A percentile compares a stretch with the other conserved stretches of the same genome.
Conservation (phyloP, 2,329 filamentous ascomycete genomes). For the Cladosporium sp. region DNA sequence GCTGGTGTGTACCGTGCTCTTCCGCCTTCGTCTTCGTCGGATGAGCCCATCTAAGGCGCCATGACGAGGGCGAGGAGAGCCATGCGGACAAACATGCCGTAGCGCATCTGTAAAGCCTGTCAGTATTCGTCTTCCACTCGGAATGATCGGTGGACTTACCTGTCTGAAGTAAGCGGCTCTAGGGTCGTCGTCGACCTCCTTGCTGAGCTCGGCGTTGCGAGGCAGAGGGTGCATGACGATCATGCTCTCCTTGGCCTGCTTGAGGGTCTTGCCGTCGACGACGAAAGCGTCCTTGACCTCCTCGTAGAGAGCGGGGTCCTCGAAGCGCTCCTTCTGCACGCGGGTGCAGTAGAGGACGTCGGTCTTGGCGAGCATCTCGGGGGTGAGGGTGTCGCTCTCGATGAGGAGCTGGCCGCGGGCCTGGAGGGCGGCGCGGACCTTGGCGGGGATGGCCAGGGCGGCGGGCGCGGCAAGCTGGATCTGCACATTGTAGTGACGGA, state of each 20-base stretch:
- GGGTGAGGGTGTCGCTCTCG: conserved; percentile 74
- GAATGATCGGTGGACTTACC: conserved; percentile 57
- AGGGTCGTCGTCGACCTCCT: conserved; percentile 97
- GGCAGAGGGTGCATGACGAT: conserved; percentile 94
- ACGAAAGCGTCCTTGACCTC: conserved; percentile 82
- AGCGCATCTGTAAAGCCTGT: conserved; percentile 71
- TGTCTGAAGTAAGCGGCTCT: conserved; percentile 98
- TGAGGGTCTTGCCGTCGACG: conserved; percentile 84
- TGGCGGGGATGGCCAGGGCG: conserved; percentile 69
- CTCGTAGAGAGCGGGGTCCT: conserved; percentile 76
- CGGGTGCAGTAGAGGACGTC: conserved; percentile 97
- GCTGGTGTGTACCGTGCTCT: background rate
- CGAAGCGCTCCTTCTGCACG: conserved; percentile 93
- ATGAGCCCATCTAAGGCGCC: conserved; percentile 43
- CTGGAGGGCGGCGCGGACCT: conserved; percentile 68
- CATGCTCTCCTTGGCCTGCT: conserved; percentile 88
- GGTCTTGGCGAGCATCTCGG: conserved; percentile 77
- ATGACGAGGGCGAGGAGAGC: conserved; percentile 91
- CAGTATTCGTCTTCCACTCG: conserved; percentile 31
- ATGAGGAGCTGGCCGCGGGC: conserved; percentile 69
- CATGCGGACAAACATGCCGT: conserved; percentile 97
- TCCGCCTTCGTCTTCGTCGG: conserved; percentile 5
- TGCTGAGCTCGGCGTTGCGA: conserved; percentile 85
- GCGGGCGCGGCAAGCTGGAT: conserved; percentile 87
- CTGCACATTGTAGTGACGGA: conserved; percentile 91